phyloP scores from a whole-genome alignment of 2,329 filamentous ascomycete species.

The Colletotrichum chlorophyti region DNA sequence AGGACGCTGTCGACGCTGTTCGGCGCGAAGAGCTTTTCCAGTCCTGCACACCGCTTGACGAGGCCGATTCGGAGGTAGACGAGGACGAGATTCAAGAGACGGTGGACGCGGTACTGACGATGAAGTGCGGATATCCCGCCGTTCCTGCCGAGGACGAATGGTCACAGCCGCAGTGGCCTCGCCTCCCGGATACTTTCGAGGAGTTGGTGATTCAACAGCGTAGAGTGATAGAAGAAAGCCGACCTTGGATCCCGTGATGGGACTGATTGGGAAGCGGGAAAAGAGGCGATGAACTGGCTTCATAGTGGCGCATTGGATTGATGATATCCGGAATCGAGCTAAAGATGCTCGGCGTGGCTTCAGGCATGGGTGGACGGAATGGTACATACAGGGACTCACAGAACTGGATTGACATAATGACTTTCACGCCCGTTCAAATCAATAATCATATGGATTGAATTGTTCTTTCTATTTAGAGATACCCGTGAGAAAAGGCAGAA shows the following conservation, averaged over 20 bases:
- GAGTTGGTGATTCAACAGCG: slow-evolving; percentile 25
- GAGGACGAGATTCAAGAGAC: slow-evolving; percentile 23
- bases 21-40: slow-evolving; percentile 21
- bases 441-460: neutral
- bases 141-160: slow-evolving; percentile 24
- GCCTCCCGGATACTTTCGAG: slow-evolving; percentile 26
- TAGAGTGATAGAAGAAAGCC: slow-evolving; percentile 8
- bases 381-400: neutral
- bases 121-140: slow-evolving; percentile 14
- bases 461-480: neutral
- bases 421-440: neutral
- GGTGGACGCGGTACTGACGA: slow-evolving; percentile 22
- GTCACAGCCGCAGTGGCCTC: slow-evolving; percentile 25
- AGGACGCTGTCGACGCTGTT: slow-evolving; percentile 26
- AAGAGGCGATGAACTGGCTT: no score
- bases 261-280: no score
- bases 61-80: slow-evolving; percentile 26
- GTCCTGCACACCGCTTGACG: slow-evolving; percentile 20
- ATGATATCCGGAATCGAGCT: slow-evolving; percentile 1
- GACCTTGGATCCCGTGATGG: slow-evolving; percentile 1
- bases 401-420: neutral
- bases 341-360: neutral
- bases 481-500: neutral
- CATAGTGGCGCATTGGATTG: neutral
- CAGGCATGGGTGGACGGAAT: neutral